Evolutionary conservation across 768 basidiomycete species (phyloP).

Genomic region (Mycena filopes): DNA sequence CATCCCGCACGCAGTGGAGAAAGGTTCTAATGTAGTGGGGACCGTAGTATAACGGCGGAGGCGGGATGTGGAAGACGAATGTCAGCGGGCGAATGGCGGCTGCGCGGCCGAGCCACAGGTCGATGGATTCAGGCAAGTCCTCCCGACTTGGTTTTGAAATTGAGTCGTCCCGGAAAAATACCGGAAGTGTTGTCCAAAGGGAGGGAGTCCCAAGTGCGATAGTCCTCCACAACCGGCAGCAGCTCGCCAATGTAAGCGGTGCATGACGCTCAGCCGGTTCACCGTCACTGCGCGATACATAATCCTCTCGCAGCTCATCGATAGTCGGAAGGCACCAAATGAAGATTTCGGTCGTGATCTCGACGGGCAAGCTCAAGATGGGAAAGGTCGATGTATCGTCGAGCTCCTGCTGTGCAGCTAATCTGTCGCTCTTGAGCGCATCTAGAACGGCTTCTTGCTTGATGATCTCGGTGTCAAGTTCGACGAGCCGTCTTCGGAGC

Average conservation of each 20-base stretch:
- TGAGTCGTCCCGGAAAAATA: no score
- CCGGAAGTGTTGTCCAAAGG: neutral
- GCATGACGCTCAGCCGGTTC: neutral
- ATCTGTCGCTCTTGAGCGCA: neutral
- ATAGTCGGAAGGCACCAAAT: neutral
- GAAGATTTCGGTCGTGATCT: slow-evolving; percentile 3
- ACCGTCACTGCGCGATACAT: neutral
- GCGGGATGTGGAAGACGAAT: no score
- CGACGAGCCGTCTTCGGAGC: neutral
- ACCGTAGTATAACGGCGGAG: no score
- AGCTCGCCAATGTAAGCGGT: neutral
- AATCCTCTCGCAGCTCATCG: neutral
- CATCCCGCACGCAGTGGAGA: no score
- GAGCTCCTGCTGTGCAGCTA: neutral
- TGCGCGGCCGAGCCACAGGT: neutral
- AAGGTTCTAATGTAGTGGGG: no score
- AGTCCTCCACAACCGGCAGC: neutral
- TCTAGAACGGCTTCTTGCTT: neutral
- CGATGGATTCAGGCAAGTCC: neutral
- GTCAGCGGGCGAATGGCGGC: no score
- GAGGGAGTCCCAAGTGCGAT: neutral
- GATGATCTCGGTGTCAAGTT: neutral
- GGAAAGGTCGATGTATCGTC: neutral
- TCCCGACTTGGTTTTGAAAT: no score
- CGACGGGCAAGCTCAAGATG: neutral